Conservation (phyloP, 2,329 filamentous ascomycete genomes). For the Ophiostoma piceae region DNA sequence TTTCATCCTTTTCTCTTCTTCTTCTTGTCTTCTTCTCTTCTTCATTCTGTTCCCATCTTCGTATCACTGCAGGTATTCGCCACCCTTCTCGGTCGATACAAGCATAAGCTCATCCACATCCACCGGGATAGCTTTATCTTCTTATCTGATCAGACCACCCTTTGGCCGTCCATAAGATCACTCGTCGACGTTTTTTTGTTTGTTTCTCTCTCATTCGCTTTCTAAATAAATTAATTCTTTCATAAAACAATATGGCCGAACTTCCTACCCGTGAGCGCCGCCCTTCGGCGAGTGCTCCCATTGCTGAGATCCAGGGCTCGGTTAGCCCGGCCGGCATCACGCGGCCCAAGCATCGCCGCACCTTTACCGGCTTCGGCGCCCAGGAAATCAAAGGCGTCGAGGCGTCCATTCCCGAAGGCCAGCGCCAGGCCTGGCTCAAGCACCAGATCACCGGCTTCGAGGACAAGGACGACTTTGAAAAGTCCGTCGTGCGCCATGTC, state of each 20-base stretch:
- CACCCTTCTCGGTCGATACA: neutral
- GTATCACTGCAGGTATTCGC: neutral
- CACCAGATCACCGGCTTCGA: slow-evolving; percentile 63
- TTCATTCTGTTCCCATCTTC: neutral
- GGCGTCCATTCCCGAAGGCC: slow-evolving; percentile 79
- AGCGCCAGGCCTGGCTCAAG: slow-evolving; percentile 73
- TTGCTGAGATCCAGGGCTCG: slow-evolving; percentile 79
- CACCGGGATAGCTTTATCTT: slow-evolving; percentile 11
- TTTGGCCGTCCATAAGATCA: neutral
- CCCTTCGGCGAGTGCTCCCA: slow-evolving; percentile 74
- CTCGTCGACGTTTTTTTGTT: neutral
- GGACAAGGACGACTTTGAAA: slow-evolving; percentile 77
- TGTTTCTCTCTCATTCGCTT: neutral
- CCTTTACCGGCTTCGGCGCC: slow-evolving; percentile 88
- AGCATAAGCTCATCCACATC: neutral
- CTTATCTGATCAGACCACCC: slow-evolving; percentile 6
- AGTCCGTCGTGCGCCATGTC: slow-evolving; percentile 85
- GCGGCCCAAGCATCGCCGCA: slow-evolving; percentile 93
- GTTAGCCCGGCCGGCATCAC: slow-evolving; percentile 79
- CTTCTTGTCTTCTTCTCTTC: neutral
- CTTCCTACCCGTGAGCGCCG: slow-evolving; percentile 65
- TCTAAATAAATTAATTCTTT: neutral
- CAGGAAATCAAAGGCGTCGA: slow-evolving; percentile 91
- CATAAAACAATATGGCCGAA: slow-evolving; percentile 20
- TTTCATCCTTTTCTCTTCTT: neutral